Base-by-base conservation (phyloP, 2,329 filamentous ascomycete genomes). In the Pezicula radicicola region DNA sequence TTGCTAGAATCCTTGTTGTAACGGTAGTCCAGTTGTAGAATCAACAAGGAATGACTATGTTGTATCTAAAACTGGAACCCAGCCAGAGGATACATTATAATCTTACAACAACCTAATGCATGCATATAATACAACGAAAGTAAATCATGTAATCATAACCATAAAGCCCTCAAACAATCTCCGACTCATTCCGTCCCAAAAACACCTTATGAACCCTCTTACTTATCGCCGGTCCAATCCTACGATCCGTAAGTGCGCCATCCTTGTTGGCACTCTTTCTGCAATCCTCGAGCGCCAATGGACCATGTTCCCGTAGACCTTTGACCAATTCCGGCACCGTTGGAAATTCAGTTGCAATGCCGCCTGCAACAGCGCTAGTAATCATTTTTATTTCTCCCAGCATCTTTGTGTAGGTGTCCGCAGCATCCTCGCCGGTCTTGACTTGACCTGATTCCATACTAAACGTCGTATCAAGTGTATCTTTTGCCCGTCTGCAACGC, bases 391-490 rank as follows among this genome's bases (percentile, higher is more conserved):
- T 81, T 69, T 91, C 85, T 68, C 91, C 85, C 47, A 94, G 71
- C 88, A 93, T 89, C 57, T 82, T 81, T 42, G 83, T 73, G 56
- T 87, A 93, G 0, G 84, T 89, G 60, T 92, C 88, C 6, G 72
- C 67, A 2, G 77, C 70, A 41, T 82, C 79, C 27, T 87, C 80
- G 27, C 89, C 89, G 0, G 84, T 81, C 50, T 81, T 83, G 40
- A 93, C 86, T 68, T 93, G 89, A 0, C 89, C 89, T 1, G 76
- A 74, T 49, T 90, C 88, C 86, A 92, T 91, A 69, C 88, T 92
- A 66, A 93, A 93, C 0, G 80, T 76, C 1, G 82, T 83, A 12
- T 78, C 74, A 2, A 72, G 64, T 1, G 78, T 75, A 49, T 73
- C 74, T 58, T 70, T 70, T 59, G 77, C 75, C 8, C 35, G 52